phyloP scores from a whole-genome alignment of 139 green algal genomes.

The Chlorella vulgaris region DNA sequence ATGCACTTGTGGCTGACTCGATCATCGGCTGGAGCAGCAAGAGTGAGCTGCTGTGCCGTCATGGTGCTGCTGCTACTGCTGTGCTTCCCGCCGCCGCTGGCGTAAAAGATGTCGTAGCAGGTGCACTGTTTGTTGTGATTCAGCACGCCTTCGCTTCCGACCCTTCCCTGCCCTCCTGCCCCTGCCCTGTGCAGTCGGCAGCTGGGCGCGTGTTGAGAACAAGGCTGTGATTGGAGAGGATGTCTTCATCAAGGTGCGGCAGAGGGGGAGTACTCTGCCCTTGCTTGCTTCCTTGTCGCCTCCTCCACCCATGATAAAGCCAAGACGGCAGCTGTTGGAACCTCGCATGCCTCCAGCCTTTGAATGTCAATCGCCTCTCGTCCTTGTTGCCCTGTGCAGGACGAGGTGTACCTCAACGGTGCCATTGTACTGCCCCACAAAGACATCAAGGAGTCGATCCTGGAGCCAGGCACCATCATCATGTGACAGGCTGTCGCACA shows the following conservation, averaged over 20 bases:
- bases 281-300: background rate
- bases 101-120: background rate
- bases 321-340: no score
- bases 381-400: no score
- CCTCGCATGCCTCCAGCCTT: no score
- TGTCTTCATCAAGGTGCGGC: constrained; percentile 76
- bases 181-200: constrained; percentile 62
- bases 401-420: constrained; percentile 96
- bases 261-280: no score
- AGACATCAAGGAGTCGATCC: constrained; percentile 78
- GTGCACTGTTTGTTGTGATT: background rate
- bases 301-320: no score
- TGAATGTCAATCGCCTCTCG: no score
- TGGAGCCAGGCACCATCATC: constrained; percentile 75
- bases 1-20: constrained; percentile 76
- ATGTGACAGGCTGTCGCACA: constrained; percentile 55
- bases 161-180: background rate
- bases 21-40: constrained; percentile 92
- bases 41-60: constrained; percentile 13
- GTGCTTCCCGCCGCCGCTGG: no score
- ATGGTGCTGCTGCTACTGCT: background rate
- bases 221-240: constrained; percentile 95
- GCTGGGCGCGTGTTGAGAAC: constrained; percentile 93
- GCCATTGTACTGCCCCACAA: constrained; percentile 97
- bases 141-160: background rate